phyloP scores from a whole-genome alignment of 192 early-diverging fungal species.

The Entrophospora sp. region DNA sequence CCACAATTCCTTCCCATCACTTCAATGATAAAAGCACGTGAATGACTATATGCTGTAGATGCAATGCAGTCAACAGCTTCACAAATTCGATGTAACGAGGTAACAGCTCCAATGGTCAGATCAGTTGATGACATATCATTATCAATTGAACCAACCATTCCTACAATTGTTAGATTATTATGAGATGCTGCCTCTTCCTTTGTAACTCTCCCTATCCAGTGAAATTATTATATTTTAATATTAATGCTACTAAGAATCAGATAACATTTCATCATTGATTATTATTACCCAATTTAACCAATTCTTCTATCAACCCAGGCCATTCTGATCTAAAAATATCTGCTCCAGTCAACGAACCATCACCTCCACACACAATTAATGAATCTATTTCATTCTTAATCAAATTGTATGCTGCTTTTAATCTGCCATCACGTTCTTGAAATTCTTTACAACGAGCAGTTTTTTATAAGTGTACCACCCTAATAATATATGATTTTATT shows the following conservation, averaged over 20 bases:
- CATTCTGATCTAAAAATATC: constrained; percentile 88
- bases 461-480: constrained; percentile 31
- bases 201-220: constrained; percentile 33
- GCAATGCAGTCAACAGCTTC: constrained; percentile 89
- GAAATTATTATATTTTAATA: background rate
- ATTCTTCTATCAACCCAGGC: constrained; percentile 70
- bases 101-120: constrained; percentile 93
- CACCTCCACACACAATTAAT: constrained; percentile 91
- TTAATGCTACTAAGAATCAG: background rate
- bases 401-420: constrained; percentile 73
- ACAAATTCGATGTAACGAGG: constrained; percentile 90
- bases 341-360: constrained; percentile 94
- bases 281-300: constrained; percentile 44
- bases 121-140: constrained; percentile 87
- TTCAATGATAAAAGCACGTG: constrained; percentile 94
- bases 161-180: constrained; percentile 82
- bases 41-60: constrained; percentile 88
- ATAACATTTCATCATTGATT: background rate
- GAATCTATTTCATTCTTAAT: constrained; percentile 90
- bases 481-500: background rate
- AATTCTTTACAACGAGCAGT: constrained; percentile 87
- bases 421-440: constrained; percentile 75
- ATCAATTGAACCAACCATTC: constrained; percentile 94
- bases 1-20: constrained; percentile 99
- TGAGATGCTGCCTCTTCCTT: constrained; percentile 49